Evolutionary conservation across 495 filamentous ascomycete genomes (phyloP), one percentile per base, ranked within the genome.

Genomic region (Peziza echinospora): DNA sequence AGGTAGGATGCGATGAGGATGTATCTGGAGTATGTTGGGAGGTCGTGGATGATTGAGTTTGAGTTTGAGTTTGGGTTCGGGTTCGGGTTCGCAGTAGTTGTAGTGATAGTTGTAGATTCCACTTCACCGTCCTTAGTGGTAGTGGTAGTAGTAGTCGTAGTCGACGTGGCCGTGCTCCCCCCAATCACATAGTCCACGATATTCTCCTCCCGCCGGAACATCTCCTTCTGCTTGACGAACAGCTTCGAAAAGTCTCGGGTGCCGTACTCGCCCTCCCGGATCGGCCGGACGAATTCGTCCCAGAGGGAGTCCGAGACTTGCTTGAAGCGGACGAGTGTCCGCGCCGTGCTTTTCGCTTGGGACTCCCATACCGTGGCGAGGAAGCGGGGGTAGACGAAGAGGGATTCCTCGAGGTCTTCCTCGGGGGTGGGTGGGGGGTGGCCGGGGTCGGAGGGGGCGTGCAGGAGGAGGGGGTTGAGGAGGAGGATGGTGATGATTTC

Each of bases 1-100:
- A 97, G 73, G 63, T 93, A 97, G 19, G 86, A 77, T 43, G 85
- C 80, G 28, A 87, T 71, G 11, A 97, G 71, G 47, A 96, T 72
- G 30, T 84, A 66, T 41, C 82, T 78, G 19, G 89, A 77, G 56
- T 82, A 84, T 52, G 82, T 80, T 9, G 86, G 83, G 21, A 94
- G 70, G 23, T 71, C 56, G 45, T 59, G 56, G 60, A 61, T 1
- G 65, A 64, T n/a, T 63, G 56, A 9, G 60, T 56, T 11, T 55
- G 49, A 16, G 39, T 19, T 21, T 21, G 55, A 7, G 49, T 34
- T 21, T 46, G 44, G n/a, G n/a, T n/a, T n/a, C n/a, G n/a, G n/a
- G n/a, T n/a, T n/a, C n/a, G n/a, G n/a, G n/a, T n/a, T n/a, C n/a
- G n/a, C n/a, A 52, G 21, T 13, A 17, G 30, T 37, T 11, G 28